Evolutionary conservation across 768 basidiomycete species (phyloP).

Genomic region (Coprinellus aureogranulatus): DNA sequence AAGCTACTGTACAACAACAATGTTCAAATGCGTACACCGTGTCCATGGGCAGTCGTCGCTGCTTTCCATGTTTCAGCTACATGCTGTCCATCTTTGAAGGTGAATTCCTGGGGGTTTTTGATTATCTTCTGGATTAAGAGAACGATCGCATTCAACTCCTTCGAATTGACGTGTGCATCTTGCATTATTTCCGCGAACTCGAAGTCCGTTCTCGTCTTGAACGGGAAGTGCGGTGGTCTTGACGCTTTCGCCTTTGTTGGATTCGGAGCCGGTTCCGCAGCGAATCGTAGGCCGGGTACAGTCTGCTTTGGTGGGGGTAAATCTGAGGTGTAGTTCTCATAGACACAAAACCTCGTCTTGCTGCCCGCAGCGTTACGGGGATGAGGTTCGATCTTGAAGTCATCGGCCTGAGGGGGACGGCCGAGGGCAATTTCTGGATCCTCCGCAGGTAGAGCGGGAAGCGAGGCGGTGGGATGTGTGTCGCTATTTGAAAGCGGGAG

Average conservation of each 20-base stretch:
- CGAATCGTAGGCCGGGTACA: not conserved
- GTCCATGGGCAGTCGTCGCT: constrained; percentile 8
- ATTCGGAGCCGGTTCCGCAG: no score
- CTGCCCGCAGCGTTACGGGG: not conserved
- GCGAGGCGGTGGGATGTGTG: no score
- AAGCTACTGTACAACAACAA: not conserved
- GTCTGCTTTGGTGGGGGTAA: not conserved
- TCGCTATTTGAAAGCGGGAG: no score
- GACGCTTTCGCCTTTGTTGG: no score
- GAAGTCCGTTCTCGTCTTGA: constrained; percentile 14
- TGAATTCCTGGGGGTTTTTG: constrained; percentile 6
- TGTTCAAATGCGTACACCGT: constrained; percentile 8
- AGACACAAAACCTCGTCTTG: not conserved
- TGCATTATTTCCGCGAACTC: constrained; percentile 21
- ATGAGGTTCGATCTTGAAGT: constrained; percentile 11
- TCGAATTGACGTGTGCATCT: constrained; percentile 13
- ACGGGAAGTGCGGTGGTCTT: constrained; percentile 16
- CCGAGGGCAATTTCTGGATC: no score
- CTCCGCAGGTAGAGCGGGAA: no score
- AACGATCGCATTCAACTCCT: constrained; percentile 9
- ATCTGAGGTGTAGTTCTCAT: constrained; percentile 4
- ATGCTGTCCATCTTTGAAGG: constrained; percentile 14
- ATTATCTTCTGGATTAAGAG: constrained; percentile 2
- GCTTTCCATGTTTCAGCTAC: constrained; percentile 18
- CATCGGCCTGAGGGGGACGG: no score